A percentile compares a stretch with the other conserved stretches of the same genome.
Conservation (phyloP, 768 basidiomycete genomes). For the Tubosaeta sp. region DNA sequence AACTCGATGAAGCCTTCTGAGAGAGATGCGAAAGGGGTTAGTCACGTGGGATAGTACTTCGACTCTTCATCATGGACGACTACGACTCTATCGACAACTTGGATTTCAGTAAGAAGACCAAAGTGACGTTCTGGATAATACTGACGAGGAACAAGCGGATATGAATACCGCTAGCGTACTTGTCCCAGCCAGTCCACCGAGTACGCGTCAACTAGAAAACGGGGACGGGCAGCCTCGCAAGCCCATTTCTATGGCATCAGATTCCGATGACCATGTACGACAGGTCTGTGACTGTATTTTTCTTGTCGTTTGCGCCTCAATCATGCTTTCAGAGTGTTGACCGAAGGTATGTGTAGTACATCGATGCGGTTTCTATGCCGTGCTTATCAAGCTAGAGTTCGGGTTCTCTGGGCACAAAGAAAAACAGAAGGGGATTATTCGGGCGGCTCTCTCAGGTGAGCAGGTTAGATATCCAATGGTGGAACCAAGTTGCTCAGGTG, state of each 20-base stretch:
- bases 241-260: background rate
- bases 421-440: slow-evolving; percentile 71
- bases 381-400: slow-evolving; percentile 47
- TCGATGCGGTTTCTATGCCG: background rate
- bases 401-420: slow-evolving; percentile 68
- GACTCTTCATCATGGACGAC: slow-evolving; percentile 15
- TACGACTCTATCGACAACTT: slow-evolving; percentile 22
- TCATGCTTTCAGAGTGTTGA: slow-evolving; percentile 18
- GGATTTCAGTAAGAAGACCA: slow-evolving; percentile 5
- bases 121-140: slow-evolving; percentile 21
- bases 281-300: slow-evolving; percentile 5
- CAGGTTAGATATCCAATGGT: background rate
- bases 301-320: background rate
- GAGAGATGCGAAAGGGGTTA: too few species aligned
- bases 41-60: background rate
- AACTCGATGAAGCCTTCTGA: too few species aligned
- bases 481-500: slow-evolving; percentile 37
- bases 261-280: slow-evolving; percentile 10
- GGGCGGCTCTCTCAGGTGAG: slow-evolving; percentile 62
- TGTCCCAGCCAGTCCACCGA: slow-evolving; percentile 14
- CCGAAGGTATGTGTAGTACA: slow-evolving; percentile 15
- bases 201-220: background rate
- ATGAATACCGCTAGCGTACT: slow-evolving; percentile 11
- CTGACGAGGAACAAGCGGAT: slow-evolving; percentile 16
- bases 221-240: slow-evolving; percentile 2